Evolutionary conservation across 225 moss, liverwort and hornwort genomes (phyloP), one percentile per base, ranked within the genome.

Genomic region (Polytrichum commune): DNA sequence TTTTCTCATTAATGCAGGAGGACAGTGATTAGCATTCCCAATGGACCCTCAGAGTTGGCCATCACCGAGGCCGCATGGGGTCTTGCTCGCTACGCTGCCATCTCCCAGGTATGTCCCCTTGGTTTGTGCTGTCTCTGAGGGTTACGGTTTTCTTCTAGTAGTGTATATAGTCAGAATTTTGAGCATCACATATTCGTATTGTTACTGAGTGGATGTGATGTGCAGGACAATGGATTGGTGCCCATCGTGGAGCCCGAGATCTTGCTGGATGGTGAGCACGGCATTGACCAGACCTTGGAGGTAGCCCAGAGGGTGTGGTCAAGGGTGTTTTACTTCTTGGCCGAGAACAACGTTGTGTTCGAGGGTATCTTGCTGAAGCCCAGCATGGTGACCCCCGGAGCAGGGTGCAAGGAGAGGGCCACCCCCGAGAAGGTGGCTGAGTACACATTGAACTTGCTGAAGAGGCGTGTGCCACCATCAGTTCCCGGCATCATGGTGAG

Each of bases 31-130:
- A 82, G 80, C 79, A 86, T 86, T 20, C 86, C 86, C 62, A 86
- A 80, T 60, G 80, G 82, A 1, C 82, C 82, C 0, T 74, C 77
- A 5, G 82, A 86, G 71, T 33, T 83, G 25, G 82, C 80, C 30
- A 68, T 86, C 65, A 86, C 77, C 1, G 80, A 80, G 18, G 86
- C 86, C 28, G 86, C 86, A 1, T 82, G 80, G 77, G 82, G 86
- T 8, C 82, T 86, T 22, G 79, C 82, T 1, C 86, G 86, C 10
- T 86, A 82, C 56, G 86, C 86, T 0, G 76, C 86, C 8, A 80
- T 82, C 69, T 30, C 63, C 25, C 76, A 76, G 76, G 75, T 75
- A 4, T 23, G 8, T 55, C 25, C 19, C 25, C 1, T 26, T 18
- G 25, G 6, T n/a, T 46, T 6, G 33, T 8, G 18, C 5, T 23